Evolutionary conservation across 148 eudicot genomes (phyloP), one percentile per base, ranked within the genome.

Genomic region (Persicaria tinctoria): DNA sequence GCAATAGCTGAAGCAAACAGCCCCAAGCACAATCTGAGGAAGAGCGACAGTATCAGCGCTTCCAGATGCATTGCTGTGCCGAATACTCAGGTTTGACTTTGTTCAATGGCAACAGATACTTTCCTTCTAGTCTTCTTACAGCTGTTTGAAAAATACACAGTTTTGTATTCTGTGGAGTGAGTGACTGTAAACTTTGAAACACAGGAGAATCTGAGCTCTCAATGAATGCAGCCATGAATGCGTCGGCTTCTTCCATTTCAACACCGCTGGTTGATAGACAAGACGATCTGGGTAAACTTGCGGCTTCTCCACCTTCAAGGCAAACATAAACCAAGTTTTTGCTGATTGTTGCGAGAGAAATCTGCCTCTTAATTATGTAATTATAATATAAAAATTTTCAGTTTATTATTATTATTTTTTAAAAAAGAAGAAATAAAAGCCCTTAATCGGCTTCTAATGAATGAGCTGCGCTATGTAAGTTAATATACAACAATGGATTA

Each of bases 11-110:
- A 68, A 53, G 75, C 83, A 72, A 77, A 83, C 80, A 84, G 70
- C 64, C 86, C 86, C 17, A 85, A 86, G 5, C 89, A 86, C 23
- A 79, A 85, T 78, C 75, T 91, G 76, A 54, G 83, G 72, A 93
- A 89, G 79, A 89, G 93, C 85, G 89, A 89, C 59, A 90, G 91
- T 76, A 91, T 89, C 59, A 87, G 89, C 75, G 89, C 90, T 72
- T 90, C 97, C 75, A 87, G 83, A 81, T 93, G 94, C 80, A 76
- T 76, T 27, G 46, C 60, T 71, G 78, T 75, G 23, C 74, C 53
- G 68, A 56, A 63, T 68, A 79, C 32, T 76, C 73, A 84, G 86
- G 91, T 86, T 75, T 73, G 74, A 5, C 17, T 60, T 72, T 20
- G 72, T 46, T 63, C 10, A 63, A 27, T 16, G 44, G 27, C 4